These are phyloP conservation scores for Sungouiella blattae DNA, from an alignment of 805 yeast genomes.

Conservation along the genomic window DNA sequence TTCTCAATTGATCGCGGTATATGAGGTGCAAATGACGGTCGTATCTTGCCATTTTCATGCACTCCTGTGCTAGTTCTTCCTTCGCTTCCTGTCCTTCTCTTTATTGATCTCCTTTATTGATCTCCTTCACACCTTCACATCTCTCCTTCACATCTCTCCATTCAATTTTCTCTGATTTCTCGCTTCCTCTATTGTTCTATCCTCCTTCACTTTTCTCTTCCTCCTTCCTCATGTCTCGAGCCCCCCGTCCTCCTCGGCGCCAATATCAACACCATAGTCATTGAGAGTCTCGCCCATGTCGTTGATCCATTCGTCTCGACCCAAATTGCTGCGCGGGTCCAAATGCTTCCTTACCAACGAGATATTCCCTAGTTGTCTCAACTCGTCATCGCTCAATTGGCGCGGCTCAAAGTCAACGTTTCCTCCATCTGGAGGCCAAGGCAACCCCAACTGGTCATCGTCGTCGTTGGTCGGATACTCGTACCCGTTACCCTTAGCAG, in stretches of 20 bases:
- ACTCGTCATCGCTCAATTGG: slow-evolving; percentile 11
- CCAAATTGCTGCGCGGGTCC: slow-evolving; percentile 35
- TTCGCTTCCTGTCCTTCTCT: too few species aligned
- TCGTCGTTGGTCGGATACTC: slow-evolving; percentile 52
- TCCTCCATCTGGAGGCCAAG: slow-evolving; percentile 94
- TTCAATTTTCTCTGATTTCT: too few species aligned
- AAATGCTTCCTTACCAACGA: slow-evolving; percentile 27
- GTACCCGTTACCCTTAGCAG: slow-evolving; percentile 59
- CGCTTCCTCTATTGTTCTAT: neutral
- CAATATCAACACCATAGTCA: slow-evolving; percentile 86
- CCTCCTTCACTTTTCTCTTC: neutral
- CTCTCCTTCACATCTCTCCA: too few species aligned
- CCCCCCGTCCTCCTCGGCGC: slow-evolving; percentile 45
- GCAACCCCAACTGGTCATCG: slow-evolving; percentile 60
- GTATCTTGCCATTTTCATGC: too few species aligned
- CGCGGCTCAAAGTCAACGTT: slow-evolving; percentile 28
- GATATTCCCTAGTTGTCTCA: slow-evolving; percentile 14
- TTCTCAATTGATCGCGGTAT: too few species aligned
- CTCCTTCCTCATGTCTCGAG: slow-evolving; percentile 1
- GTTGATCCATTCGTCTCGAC: slow-evolving; percentile 61
- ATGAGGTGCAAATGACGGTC: too few species aligned
- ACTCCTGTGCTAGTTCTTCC: too few species aligned
- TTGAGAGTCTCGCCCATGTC: slow-evolving; percentile 77
- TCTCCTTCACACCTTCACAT: too few species aligned
- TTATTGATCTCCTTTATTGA: too few species aligned